Evolutionary conservation across 257 asterid species (phyloP), one percentile per base, ranked within the genome.

Genomic region (Scutellaria baicalensis): DNA sequence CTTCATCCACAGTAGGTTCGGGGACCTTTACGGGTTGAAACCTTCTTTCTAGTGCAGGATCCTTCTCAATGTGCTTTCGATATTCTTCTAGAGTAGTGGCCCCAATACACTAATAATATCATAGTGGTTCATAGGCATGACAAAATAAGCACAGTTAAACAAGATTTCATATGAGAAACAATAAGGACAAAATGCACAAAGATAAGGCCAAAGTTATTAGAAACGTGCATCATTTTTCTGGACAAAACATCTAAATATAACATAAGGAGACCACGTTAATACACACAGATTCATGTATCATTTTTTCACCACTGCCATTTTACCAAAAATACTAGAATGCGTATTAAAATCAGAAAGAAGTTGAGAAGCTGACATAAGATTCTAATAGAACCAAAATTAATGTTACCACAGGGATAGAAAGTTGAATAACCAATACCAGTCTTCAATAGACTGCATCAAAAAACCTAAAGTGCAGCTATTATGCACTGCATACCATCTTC

Each of bases 1-100:
- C 82, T 71, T 93, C 99, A 67, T 93, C 99, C 52, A 91, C 97
- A 4, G 96, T 75, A 44, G 99, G 99, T 68, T 93, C 99, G 8
- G 99, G 99, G 52, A 93, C 97, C 85, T 79, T 91, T 27, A 93
- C 97, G 8, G 99, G 99, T 75, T 93, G 99, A 77, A 93, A 93
- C 76, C 99, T 81, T 73, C 99, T 86, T 76, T 93, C 96, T 23
- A 93, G 49, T 40, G 97, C 97, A 6, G 99, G 96, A 82, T 93
- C 99, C 82, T 93, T 93, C 78, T 93, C 99, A 14, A 93, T 87
- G 78, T 89, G 96, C 76, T 90, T 87, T 59, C 97, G 76, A 84
- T 91, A 90, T 78, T 88, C 97, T 72, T 93, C 97, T 1, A 93
- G 85, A 54, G 97, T 93, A 23, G 98, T 93, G 59, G 98, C 98